These are phyloP conservation scores for Thamnidium elegans DNA, from an alignment of 192 early-diverging fungal species.

Conservation along the genomic window DNA sequence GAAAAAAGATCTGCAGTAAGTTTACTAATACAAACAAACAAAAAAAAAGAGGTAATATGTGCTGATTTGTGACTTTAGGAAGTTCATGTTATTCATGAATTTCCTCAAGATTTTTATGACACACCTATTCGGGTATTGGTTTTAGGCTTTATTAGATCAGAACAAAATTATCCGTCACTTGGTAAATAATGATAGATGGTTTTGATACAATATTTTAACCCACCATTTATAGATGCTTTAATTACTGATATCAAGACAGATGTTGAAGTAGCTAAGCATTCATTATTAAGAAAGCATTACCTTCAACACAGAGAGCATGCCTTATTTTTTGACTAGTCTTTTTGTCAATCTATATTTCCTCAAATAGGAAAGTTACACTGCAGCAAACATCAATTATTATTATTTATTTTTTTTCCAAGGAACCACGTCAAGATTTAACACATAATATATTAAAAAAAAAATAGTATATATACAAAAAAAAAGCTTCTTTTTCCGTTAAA, in stretches of 20 bases:
- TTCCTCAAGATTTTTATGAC: conserved; percentile 89
- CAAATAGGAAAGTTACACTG: too few species aligned
- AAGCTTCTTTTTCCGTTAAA: too few species aligned
- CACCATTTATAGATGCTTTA: conserved; percentile 80
- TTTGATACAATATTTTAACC: too few species aligned
- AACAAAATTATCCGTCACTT: conserved; percentile 82
- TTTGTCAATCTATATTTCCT: too few species aligned
- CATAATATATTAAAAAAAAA: too few species aligned
- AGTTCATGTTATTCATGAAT: conserved; percentile 93
- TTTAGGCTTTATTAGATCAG: conserved; percentile 84
- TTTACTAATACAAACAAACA: neutral
- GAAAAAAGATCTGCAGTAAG: conserved; percentile 87
- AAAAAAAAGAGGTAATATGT: neutral
- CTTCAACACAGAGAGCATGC: neutral
- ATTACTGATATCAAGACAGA: conserved; percentile 93
- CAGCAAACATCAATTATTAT: too few species aligned
- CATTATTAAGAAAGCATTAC: conserved; percentile 35
- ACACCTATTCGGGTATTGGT: conserved; percentile 79
- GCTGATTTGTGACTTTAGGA: conserved; percentile 52
- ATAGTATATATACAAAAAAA: too few species aligned
- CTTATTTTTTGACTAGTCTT: neutral
- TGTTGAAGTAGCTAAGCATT: conserved; percentile 73
- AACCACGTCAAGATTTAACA: too few species aligned
- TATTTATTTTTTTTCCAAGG: too few species aligned
- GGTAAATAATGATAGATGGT: conserved; percentile 69